Base-by-base conservation (phyloP, 257 asterid genomes). In the Jasminum sambac region DNA sequence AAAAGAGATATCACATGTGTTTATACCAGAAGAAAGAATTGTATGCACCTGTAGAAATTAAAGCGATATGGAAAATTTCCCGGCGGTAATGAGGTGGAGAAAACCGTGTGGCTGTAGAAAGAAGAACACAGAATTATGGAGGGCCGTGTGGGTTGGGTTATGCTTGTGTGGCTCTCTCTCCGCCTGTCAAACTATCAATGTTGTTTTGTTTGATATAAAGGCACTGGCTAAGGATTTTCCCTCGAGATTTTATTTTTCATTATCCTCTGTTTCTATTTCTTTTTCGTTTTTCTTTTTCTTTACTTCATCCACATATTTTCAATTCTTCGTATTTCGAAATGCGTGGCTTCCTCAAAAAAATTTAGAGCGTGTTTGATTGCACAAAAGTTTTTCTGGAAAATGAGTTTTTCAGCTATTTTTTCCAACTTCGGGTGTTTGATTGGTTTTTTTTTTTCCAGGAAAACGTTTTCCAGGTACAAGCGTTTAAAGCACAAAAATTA, bases 101-200 rank as follows among this genome's bases (percentile, higher is more conserved):
- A 9, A 60, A 62, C 63, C 37, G 70, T 73, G 69, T 63, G 73
- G 78, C 11, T 61, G 76, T 34, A 64, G 78, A 62, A 52, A 52
- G 70, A 65, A 64, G 74, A 66, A 41, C 11, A 3, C 37, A 43
- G 40, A 66, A 71, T 60, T 39, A 52, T 72, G 72, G 67, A 81
- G 70, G 71, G 78, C 43, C 55, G 34, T 64, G 14, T 71, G 86
- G 79, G 79, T 76, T 74, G 84, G 85, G 71, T 77, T 67, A 60
- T 40, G 84, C 63, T 80, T 89, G 89, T 85, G 96, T 87, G 96
- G 91, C 89, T 72, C 71, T 78, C 70, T 79, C 85, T 84, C 64
- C 66, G 62, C 89, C 92, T 81, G 77, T 79, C 85, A 80, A 80
- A 70, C 40, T 79, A 30, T 69, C 57, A 72, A 66, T 81, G 71